Conservation (phyloP, 805 yeast genomes). For the Yarrowia bubula region DNA sequence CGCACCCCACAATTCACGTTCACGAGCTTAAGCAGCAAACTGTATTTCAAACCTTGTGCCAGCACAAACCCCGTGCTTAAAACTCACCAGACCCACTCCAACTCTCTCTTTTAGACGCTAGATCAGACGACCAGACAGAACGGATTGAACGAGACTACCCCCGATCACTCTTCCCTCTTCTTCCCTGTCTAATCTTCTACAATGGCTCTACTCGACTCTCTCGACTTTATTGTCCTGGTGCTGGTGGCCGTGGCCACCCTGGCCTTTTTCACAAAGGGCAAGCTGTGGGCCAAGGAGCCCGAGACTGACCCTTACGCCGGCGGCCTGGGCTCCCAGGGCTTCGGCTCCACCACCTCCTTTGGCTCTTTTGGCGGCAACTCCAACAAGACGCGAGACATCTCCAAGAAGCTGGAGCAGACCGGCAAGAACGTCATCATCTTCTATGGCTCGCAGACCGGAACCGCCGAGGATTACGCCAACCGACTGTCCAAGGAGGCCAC, state of each 20-base stretch:
- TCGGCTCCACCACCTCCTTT: constrained; percentile 29
- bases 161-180: background rate
- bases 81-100: constrained; percentile 7
- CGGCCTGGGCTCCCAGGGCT: constrained; percentile 31
- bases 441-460: constrained; percentile 96
- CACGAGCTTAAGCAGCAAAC: constrained; percentile 24
- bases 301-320: constrained; percentile 31
- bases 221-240: constrained; percentile 67
- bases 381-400: constrained; percentile 35
- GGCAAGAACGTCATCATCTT: constrained; percentile 76
- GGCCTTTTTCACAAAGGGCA: constrained; percentile 66
- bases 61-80: constrained; percentile 15
- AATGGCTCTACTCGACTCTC: constrained; percentile 51
- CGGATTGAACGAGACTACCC: background rate
- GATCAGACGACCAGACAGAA: constrained; percentile 20
- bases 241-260: constrained; percentile 64
- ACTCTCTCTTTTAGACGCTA: constrained; percentile 17
- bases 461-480: constrained; percentile 95
- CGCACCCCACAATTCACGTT: constrained; percentile 22
- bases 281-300: constrained; percentile 44
- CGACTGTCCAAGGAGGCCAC: constrained; percentile 86
- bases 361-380: constrained; percentile 32
- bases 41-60: constrained; percentile 6
- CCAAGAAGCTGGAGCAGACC: constrained; percentile 48
- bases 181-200: constrained; percentile 15